Percentiles rank a stretch among this genome's conserved stretches.
These are phyloP conservation scores for Trichoderma sp. DNA, from an alignment of 2,329 filamentous ascomycete species.

Conservation along the genomic window DNA sequence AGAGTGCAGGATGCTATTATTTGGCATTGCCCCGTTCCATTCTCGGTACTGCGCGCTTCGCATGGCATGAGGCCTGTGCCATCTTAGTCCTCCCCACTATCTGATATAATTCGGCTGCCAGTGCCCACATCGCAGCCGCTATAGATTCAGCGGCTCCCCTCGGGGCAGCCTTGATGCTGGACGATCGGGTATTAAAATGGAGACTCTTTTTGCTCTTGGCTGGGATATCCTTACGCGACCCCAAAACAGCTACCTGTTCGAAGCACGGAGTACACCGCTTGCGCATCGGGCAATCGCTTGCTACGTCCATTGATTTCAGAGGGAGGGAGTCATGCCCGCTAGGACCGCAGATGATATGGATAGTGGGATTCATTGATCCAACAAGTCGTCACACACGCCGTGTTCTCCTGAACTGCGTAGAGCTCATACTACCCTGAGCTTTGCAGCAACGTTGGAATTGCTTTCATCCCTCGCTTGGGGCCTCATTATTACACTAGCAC, in stretches of 20 bases:
- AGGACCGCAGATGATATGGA: background rate
- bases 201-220: constrained; percentile 7
- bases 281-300: constrained; percentile 13
- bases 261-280: background rate
- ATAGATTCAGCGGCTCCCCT: constrained; percentile 20
- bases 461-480: background rate
- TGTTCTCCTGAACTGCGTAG: background rate
- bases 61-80: constrained; percentile 1
- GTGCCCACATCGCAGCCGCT: constrained; percentile 20
- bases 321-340: background rate
- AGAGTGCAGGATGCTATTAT: background rate
- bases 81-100: constrained; percentile 9
- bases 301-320: background rate
- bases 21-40: background rate
- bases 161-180: constrained; percentile 21
- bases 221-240: constrained; percentile 10
- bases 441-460: background rate
- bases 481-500: background rate
- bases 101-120: constrained; percentile 9
- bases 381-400: background rate
- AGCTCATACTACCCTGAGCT: background rate
- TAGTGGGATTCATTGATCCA: background rate
- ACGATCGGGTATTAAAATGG: constrained; percentile 16
- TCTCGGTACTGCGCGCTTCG: background rate
- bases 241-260: background rate